A percentile compares a stretch with the other conserved stretches of the same genome.
These are phyloP conservation scores for Coemansia brasiliensis DNA, from an alignment of 192 early-diverging fungal genomes.

Conservation along the genomic window DNA sequence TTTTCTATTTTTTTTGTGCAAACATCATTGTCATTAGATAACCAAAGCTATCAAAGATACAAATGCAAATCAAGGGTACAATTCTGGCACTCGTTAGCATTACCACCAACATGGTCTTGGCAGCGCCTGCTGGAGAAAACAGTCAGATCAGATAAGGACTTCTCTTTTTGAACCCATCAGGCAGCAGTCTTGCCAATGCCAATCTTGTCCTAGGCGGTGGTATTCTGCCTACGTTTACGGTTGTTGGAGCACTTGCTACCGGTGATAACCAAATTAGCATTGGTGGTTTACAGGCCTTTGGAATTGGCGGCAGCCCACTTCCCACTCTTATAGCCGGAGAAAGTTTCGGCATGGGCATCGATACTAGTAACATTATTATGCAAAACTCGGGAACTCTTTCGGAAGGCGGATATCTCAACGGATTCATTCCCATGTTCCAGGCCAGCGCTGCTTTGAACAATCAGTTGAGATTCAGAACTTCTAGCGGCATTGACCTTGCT, in stretches of 20 bases:
- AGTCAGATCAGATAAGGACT: conserved; percentile 6
- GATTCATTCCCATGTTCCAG: conserved; percentile 13
- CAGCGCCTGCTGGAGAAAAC: conserved; percentile 11
- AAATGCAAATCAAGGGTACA: conserved; percentile 10
- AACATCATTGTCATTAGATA: no score
- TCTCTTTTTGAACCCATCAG: conserved; percentile 6
- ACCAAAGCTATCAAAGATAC: neutral
- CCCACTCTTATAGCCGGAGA: neutral
- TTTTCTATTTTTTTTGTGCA: neutral
- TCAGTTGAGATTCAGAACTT: conserved; percentile 4
- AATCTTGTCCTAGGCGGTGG: conserved; percentile 28
- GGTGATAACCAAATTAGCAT: conserved; percentile 11
- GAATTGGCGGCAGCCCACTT: neutral
- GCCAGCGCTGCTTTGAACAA: conserved; percentile 12
- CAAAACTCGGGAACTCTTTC: conserved; percentile 22
- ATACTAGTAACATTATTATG: conserved; percentile 11
- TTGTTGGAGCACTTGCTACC: conserved; percentile 11
- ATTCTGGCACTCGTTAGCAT: conserved; percentile 2
- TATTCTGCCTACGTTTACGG: conserved; percentile 27
- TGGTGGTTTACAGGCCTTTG: conserved; percentile 12
- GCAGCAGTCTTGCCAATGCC: conserved; percentile 11
- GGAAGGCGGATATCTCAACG: conserved; percentile 25
- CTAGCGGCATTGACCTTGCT: conserved; percentile 7
- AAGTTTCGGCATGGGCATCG: conserved; percentile 3
- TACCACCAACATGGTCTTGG: conserved; percentile 2